phyloP scores from a whole-genome alignment of 345 rosid genomes.

The Populus davidiana region DNA sequence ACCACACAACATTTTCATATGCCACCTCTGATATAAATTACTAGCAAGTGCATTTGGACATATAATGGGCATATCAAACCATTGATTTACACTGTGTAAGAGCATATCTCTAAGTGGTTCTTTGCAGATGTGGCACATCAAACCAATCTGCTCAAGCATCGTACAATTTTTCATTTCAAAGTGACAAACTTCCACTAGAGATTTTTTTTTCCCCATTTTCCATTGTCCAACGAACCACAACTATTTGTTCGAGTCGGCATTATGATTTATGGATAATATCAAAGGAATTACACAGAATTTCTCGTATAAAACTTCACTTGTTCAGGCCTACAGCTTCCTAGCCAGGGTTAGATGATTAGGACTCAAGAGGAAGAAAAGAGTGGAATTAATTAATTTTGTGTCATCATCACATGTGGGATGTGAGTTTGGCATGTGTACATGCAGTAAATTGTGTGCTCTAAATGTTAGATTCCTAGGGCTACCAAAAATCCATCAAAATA shows the following conservation, averaged over 20 bases:
- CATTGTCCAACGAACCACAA: no score
- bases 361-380: background rate
- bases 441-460: background rate
- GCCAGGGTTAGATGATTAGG: background rate
- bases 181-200: background rate
- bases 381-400: background rate
- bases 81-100: background rate
- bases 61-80: conserved; percentile 18
- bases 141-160: background rate
- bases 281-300: background rate
- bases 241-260: background rate
- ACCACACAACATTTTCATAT: background rate
- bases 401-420: conserved; percentile 3
- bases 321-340: background rate
- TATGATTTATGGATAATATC: background rate
- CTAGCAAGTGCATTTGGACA: conserved; percentile 26
- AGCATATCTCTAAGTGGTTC: conserved; percentile 9
- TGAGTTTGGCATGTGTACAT: conserved; percentile 6
- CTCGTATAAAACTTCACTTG: background rate
- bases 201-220: background rate
- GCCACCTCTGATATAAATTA: conserved; percentile 12
- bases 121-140: background rate
- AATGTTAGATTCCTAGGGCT: background rate
- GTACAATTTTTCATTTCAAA: background rate
- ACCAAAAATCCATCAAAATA: background rate